phyloP scores from a whole-genome alignment of 2,329 filamentous ascomycete species.

The Cladosporium velox region DNA sequence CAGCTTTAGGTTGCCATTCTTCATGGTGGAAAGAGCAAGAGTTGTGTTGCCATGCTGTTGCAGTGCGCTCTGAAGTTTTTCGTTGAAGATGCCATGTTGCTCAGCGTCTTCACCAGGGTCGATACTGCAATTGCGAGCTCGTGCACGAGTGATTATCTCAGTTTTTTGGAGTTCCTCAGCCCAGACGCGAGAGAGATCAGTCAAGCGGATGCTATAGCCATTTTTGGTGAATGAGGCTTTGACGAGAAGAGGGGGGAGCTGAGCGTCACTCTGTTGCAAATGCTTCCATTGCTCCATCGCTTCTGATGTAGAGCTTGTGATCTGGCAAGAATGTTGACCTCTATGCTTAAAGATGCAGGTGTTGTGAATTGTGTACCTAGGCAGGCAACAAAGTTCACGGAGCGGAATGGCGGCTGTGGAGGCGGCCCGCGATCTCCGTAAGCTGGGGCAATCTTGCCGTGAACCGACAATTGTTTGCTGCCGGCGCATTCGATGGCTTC shows the following conservation, averaged over 20 bases:
- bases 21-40: slow-evolving; percentile 35
- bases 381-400: slow-evolving; percentile 3
- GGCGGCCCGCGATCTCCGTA: slow-evolving; percentile 8
- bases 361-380: not conserved
- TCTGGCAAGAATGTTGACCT: not conserved
- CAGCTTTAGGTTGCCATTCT: slow-evolving; percentile 45
- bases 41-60: slow-evolving; percentile 41
- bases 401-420: not conserved
- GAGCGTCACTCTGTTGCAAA: slow-evolving; percentile 34
- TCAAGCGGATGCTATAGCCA: slow-evolving; percentile 67
- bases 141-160: slow-evolving; percentile 64
- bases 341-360: not conserved
- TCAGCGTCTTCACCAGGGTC: slow-evolving; percentile 69
- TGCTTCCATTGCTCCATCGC: slow-evolving; percentile 40
- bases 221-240: slow-evolving; percentile 57
- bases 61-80: slow-evolving; percentile 59
- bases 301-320: not conserved
- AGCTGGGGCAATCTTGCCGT: slow-evolving; percentile 1
- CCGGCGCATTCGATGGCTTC: not conserved
- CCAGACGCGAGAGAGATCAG: slow-evolving; percentile 76
- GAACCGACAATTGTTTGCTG: slow-evolving; percentile 10
- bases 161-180: slow-evolving; percentile 62
- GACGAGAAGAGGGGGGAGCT: slow-evolving; percentile 62
- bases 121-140: slow-evolving; percentile 67
- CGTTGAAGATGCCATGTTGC: slow-evolving; percentile 68